Evolutionary conservation across 1,284 basidiomycete species (phyloP).

Genomic region (Rhodotorula glutinis): DNA sequence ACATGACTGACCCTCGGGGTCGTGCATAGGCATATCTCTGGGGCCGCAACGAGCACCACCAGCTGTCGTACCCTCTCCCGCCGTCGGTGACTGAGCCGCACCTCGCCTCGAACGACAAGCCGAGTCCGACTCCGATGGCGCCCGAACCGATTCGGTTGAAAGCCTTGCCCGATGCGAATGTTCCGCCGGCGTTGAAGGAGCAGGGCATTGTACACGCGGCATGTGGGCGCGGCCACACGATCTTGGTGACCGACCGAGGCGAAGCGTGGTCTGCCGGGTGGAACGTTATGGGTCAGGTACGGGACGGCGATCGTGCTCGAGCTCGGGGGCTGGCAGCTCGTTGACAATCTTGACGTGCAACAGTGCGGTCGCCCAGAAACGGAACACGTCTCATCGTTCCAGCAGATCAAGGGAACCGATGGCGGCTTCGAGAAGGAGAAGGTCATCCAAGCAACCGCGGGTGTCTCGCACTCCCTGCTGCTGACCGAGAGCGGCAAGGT

Average conservation of each 20-base stretch:
- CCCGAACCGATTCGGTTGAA: slow-evolving; percentile 62
- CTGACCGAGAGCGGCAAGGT: slow-evolving; percentile 78
- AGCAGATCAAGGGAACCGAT: slow-evolving; percentile 56
- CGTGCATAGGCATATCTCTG: slow-evolving; percentile 66
- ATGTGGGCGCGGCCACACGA: slow-evolving; percentile 73
- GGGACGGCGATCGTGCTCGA: slow-evolving; percentile 2
- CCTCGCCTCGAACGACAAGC: slow-evolving; percentile 59
- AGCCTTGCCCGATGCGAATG: slow-evolving; percentile 43
- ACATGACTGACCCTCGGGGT: too few relatives aligned
- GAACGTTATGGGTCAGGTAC: slow-evolving; percentile 72
- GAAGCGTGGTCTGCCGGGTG: slow-evolving; percentile 77
- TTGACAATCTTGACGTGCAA: not conserved
- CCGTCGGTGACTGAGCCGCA: slow-evolving; percentile 12
- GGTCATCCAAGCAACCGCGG: slow-evolving; percentile 70
- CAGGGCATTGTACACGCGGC: slow-evolving; percentile 75
- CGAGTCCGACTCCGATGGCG: slow-evolving; percentile 47
- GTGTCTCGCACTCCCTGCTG: slow-evolving; percentile 76
- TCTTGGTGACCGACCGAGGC: slow-evolving; percentile 78
- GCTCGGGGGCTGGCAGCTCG: not conserved
- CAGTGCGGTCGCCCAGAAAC: slow-evolving; percentile 66
- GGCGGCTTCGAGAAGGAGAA: slow-evolving; percentile 56
- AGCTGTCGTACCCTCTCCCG: slow-evolving; percentile 45
- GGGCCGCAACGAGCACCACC: slow-evolving; percentile 64
- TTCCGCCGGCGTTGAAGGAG: slow-evolving; percentile 55
- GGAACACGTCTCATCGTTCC: slow-evolving; percentile 65